A percentile compares a stretch with the other conserved stretches of the same genome.
phyloP scores from a whole-genome alignment of 768 basidiomycete species.

The Collybia sp. region DNA sequence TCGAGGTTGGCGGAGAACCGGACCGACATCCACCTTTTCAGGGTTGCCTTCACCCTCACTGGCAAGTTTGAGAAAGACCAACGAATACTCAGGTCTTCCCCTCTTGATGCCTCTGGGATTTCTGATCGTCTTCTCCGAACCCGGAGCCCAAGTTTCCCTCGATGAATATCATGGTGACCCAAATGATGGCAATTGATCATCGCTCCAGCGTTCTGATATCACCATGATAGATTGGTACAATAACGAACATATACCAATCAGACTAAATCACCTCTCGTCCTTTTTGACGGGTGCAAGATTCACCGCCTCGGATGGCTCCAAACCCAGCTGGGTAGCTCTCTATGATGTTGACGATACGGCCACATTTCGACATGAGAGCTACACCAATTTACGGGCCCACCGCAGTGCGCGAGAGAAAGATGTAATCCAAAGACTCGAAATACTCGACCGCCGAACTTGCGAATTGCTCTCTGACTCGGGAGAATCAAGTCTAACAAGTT shows the following conservation, averaged over 20 bases:
- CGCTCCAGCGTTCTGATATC: not conserved
- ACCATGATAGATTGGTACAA: constrained; percentile 45
- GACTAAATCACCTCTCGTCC: constrained; percentile 37
- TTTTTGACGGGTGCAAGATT: constrained; percentile 48
- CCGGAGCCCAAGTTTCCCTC: constrained; percentile 33
- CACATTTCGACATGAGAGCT: constrained; percentile 35
- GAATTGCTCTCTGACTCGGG: constrained; percentile 29
- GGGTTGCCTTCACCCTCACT: too few relatives aligned
- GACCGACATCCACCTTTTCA: too few relatives aligned
- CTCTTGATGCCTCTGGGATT: constrained; percentile 38
- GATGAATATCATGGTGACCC: constrained; percentile 42
- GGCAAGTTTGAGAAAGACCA: too few relatives aligned
- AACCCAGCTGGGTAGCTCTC: constrained; percentile 43
- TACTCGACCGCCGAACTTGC: constrained; percentile 39
- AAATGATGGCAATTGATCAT: too few relatives aligned
- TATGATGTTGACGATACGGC: constrained; percentile 41
- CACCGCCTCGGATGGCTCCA: constrained; percentile 26
- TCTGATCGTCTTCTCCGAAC: constrained; percentile 44
- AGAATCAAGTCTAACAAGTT: constrained; percentile 22
- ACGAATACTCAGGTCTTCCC: too few relatives aligned
- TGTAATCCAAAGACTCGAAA: constrained; percentile 34
- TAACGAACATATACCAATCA: constrained; percentile 49
- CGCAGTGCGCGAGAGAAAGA: constrained; percentile 38
- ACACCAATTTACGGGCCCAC: constrained; percentile 38
- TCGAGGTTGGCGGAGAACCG: too few relatives aligned